Percentiles rank a stretch among this genome's conserved stretches.
phyloP scores from a whole-genome alignment of 176 grass and related monocot genomes.

The Aegilops tauschii region DNA sequence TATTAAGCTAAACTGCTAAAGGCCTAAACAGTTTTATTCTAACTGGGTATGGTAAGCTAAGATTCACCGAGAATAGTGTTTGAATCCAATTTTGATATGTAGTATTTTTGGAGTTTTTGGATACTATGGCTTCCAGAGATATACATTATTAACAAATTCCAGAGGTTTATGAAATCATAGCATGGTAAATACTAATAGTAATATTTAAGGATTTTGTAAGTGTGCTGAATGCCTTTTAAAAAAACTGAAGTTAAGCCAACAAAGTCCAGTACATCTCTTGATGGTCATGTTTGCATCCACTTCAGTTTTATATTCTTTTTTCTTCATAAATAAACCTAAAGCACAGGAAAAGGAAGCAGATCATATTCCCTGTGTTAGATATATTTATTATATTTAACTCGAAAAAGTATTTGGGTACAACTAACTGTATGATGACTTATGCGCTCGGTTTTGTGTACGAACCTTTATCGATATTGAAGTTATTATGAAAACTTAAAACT shows the following conservation, averaged over 20 bases:
- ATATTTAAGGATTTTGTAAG: not conserved
- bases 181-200: not conserved
- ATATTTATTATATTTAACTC: not conserved
- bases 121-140: not conserved
- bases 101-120: not conserved
- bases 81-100: not conserved
- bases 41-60: not conserved
- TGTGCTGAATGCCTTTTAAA: not conserved
- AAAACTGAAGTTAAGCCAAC: not conserved
- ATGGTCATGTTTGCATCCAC: not conserved
- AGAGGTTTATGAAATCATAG: not conserved
- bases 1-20: not conserved
- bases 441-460: not conserved
- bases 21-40: conserved; percentile 7
- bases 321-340: not conserved
- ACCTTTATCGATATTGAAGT: not conserved
- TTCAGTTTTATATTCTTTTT: not conserved
- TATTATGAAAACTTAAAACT: not conserved
- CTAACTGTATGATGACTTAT: not conserved
- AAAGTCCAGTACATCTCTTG: not conserved
- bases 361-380: not conserved
- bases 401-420: not conserved
- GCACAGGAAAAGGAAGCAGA: not conserved
- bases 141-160: not conserved
- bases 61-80: not conserved